phyloP scores from a whole-genome alignment of 2,329 filamentous ascomycete genomes.

The Coniochaeta hoffmannii region DNA sequence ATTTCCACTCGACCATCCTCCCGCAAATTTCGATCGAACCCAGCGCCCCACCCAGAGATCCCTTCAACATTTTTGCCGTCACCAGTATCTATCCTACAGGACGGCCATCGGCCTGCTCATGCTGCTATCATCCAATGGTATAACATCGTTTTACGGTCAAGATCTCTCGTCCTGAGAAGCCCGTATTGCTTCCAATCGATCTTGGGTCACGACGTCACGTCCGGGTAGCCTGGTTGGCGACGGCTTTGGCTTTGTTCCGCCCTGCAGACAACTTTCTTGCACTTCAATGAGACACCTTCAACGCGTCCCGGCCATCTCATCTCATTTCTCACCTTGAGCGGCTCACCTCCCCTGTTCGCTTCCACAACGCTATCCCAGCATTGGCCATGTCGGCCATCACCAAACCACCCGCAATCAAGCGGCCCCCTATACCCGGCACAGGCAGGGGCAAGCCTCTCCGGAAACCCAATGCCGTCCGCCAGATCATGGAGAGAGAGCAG shows the following conservation, averaged over 20 bases:
- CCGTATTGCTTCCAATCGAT: neutral
- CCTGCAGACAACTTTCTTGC: neutral
- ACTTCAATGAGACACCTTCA: neutral
- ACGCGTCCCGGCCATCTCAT: neutral
- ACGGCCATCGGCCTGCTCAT: neutral
- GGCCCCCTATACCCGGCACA: neutral
- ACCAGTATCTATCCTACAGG: neutral
- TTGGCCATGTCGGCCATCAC: neutral
- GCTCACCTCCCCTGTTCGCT: neutral
- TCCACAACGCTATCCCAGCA: neutral
- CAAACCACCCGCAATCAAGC: neutral
- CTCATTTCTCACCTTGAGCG: neutral
- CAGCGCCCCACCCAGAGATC: neutral
- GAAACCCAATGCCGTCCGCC: constrained; percentile 13
- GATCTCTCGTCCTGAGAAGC: neutral
- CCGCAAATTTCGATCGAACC: neutral
- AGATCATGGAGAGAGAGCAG: constrained; percentile 18
- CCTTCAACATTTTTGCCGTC: neutral
- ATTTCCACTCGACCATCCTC: constrained; percentile 2
- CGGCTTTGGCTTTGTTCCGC: neutral
- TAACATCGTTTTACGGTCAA: neutral
- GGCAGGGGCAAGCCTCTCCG: constrained; percentile 14
- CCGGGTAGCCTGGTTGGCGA: neutral
- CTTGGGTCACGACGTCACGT: neutral
- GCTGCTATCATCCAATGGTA: neutral